A percentile compares a stretch with the other conserved stretches of the same genome.
Conservation (phyloP, 192 early-diverging fungal genomes). For the Gorgonomyces haynaldii region DNA sequence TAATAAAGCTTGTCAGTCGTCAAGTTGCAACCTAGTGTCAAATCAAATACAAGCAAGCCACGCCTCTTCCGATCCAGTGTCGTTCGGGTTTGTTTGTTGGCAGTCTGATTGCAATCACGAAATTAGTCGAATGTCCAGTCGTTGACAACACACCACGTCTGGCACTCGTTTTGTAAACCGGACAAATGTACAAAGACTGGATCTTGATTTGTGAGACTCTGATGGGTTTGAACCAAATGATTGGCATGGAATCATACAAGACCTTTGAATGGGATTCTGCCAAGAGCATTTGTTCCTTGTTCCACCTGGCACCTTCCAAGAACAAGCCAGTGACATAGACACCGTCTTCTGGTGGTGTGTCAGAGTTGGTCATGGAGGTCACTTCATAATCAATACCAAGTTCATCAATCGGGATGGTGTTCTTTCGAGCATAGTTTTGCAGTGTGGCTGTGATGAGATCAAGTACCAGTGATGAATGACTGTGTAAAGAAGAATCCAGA, state of each 20-base stretch:
- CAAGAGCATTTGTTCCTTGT: conserved; percentile 26
- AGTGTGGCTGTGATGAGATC: conserved; percentile 27
- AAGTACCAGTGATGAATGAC: conserved; percentile 52
- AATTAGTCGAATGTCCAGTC: conserved; percentile 57
- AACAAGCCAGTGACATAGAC: conserved; percentile 43
- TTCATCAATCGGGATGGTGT: conserved; percentile 51
- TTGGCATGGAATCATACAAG: conserved; percentile 43
- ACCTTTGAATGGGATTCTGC: conserved; percentile 45
- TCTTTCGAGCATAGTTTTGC: conserved; percentile 51
- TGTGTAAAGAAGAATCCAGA: conserved; percentile 58
- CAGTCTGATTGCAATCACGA: conserved; percentile 42
- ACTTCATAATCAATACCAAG: conserved; percentile 46
- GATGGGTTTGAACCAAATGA: conserved; percentile 58
- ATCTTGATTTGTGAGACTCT: conserved; percentile 18
- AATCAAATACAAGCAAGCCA: conserved; percentile 33
- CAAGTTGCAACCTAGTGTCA: conserved; percentile 18
- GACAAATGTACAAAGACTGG: conserved; percentile 37
- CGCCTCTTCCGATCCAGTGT: conserved; percentile 49
- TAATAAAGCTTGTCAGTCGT: conserved; percentile 15
- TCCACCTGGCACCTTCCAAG: conserved; percentile 49
- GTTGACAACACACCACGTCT: conserved; percentile 47
- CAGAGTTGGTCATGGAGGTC: conserved; percentile 10
- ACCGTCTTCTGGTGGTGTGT: conserved; percentile 31
- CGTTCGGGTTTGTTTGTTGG: conserved; percentile 40
- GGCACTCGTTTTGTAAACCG: conserved; percentile 54